A percentile compares a stretch with the other conserved stretches of the same genome.
Evolutionary conservation across 805 yeast genomes (phyloP).

Genomic region (Ogataea trehaloabstinens): DNA sequence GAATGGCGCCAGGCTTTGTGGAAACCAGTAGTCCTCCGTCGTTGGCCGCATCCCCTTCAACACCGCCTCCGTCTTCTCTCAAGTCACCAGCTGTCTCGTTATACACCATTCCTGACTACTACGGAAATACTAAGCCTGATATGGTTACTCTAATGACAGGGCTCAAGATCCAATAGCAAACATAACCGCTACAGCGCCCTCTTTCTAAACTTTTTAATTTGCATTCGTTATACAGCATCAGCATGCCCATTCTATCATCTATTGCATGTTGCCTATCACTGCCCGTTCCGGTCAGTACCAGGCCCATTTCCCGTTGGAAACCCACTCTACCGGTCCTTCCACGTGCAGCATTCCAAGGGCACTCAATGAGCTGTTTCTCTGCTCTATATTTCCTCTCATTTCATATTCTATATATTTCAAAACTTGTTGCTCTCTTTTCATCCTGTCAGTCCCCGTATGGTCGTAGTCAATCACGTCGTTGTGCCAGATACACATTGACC

Average conservation of each 20-base stretch:
- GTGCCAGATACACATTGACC: slow-evolving; percentile 24
- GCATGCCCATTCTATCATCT: too few relatives aligned
- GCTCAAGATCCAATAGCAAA: slow-evolving; percentile 20
- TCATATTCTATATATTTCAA: slow-evolving; percentile 8
- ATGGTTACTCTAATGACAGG: slow-evolving; percentile 15
- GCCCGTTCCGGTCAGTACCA: slow-evolving; percentile 21
- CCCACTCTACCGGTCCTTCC: slow-evolving; percentile 18
- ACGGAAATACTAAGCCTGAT: slow-evolving; percentile 1
- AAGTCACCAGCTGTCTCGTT: background rate
- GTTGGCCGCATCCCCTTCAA: background rate
- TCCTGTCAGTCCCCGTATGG: slow-evolving; percentile 2
- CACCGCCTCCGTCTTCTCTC: background rate
- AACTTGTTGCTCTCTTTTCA: slow-evolving; percentile 6
- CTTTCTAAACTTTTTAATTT: too few relatives aligned
- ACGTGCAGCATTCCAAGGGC: slow-evolving; percentile 18
- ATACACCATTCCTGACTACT: background rate
- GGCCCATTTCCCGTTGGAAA: slow-evolving; percentile 27
- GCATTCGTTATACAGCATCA: slow-evolving; percentile 1
- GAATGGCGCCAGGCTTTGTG: background rate
- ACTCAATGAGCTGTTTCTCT: slow-evolving; percentile 20
- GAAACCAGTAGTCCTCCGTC: background rate
- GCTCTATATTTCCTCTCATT: slow-evolving; percentile 15
- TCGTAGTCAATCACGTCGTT: slow-evolving; percentile 21
- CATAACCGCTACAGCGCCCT: slow-evolving; percentile 3
- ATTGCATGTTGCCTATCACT: too few relatives aligned